Evolutionary conservation across 2,329 filamentous ascomycete species (phyloP), one percentile per base, ranked within the genome.

Genomic region (Colletotrichum sp.): DNA sequence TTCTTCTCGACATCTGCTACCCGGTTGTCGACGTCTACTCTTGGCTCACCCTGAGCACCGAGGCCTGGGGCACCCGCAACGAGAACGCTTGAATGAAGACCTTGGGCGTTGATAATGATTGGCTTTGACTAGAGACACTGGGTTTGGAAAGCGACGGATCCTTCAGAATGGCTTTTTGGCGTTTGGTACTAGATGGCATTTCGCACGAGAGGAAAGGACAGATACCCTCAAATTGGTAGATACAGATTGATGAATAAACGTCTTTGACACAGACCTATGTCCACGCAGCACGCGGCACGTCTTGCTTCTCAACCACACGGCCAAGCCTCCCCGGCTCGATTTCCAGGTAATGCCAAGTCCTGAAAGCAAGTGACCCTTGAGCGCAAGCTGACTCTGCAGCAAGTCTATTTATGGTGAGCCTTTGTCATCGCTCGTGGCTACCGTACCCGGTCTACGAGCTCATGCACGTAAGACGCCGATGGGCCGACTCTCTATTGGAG

Each of bases 11-110:
- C 64, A 69, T 70, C 26, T 69, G 66, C 38, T 32, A 73, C 24
- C 63, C 71, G 16, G 24, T 76, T 7, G 24, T 77, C 8, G 74
- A 77, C 7, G 5, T 74, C n/a, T 76, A 76, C 24, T 67, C 70
- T 5, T 74, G 74, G 70, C 9, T 63, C n/a, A 77, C 76, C 3
- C 24, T 77, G 9, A 48, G 43, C 56, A 66, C 62, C 14, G 66
- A 77, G 56, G 34, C 65, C 18, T 76, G 69, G 64, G 73, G 73
- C 26, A 75, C 73, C 4, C 73, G 73, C 13, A 70, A 73, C 16
- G 56, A 69, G 32, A 28, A 74, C 18, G 28, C 26, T 24, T 71
- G 28, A 21, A 26, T 12, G 64, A 12, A 4, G 24, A 28, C 13
- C 2, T 58, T 7, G n/a, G n/a, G 7, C 26, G 24, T 58, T 26